These are phyloP conservation scores for Eimeria tenella DNA, from an alignment of 169 alveolate genomes.

Conservation along the genomic window DNA sequence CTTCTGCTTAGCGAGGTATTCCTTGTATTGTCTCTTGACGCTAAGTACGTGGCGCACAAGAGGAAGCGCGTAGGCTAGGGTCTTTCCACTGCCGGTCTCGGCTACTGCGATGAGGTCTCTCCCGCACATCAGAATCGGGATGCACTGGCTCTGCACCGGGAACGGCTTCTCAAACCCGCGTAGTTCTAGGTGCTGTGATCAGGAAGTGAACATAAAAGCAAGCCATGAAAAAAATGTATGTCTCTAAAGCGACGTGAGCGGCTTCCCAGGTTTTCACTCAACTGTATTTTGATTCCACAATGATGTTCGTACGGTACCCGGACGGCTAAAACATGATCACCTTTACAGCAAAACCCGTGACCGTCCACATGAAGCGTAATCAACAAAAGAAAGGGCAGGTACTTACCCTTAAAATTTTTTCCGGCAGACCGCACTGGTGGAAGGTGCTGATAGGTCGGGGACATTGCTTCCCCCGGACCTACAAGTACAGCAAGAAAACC, in stretches of 20 bases:
- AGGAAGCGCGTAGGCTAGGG: constrained; percentile 98
- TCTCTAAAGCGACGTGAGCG: too few relatives aligned
- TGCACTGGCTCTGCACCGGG: constrained; percentile 97
- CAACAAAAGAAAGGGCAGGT: neutral
- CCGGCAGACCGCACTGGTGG: constrained; percentile 98
- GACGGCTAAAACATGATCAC: too few relatives aligned
- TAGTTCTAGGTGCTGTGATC: constrained; percentile 86
- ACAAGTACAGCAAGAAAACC: too few relatives aligned
- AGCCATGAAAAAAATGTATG: neutral
- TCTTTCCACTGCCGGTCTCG: constrained; percentile 99
- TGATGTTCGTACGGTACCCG: too few relatives aligned
- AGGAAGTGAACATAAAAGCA: neutral
- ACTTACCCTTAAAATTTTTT: constrained; percentile 90
- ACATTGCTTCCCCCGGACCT: constrained; percentile 93
- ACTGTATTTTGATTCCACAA: too few relatives aligned
- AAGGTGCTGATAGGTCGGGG: constrained; percentile 97
- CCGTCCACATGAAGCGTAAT: too few relatives aligned
- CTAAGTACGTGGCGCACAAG: constrained; percentile 94
- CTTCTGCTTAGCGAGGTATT: constrained; percentile 70
- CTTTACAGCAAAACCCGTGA: too few relatives aligned
- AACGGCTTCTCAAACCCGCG: constrained; percentile 95
- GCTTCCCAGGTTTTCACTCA: too few relatives aligned
- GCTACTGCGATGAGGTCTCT: constrained; percentile 99
- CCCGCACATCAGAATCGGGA: constrained; percentile 97
- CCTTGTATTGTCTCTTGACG: constrained; percentile 93